Percentiles rank a stretch among this genome's conserved stretches.
Conservation (phyloP, 345 rosid species). For the Eucalyptus dawsonii region DNA sequence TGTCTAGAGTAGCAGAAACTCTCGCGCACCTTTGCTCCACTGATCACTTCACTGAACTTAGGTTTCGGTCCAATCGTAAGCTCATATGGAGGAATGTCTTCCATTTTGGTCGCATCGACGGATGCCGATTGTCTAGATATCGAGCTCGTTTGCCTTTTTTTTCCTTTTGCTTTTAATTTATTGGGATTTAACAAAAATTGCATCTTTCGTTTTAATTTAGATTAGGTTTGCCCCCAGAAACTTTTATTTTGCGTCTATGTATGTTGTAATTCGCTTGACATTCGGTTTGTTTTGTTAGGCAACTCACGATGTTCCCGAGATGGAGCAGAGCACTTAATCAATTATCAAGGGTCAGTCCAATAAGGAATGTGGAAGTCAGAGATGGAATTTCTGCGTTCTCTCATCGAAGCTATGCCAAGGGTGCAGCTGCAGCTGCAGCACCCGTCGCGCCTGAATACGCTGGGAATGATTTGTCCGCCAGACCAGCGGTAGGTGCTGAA, state of each 20-base stretch:
- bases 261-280: neutral
- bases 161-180: neutral
- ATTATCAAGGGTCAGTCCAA: constrained; percentile 22
- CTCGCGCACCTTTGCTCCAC: neutral
- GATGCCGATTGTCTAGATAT: neutral
- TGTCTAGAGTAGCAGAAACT: neutral
- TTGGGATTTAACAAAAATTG: neutral
- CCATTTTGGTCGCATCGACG: neutral
- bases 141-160: neutral
- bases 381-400: constrained; percentile 6
- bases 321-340: constrained; percentile 29
- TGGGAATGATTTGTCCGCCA: constrained; percentile 10
- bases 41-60: neutral
- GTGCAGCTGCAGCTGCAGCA: constrained; percentile 18
- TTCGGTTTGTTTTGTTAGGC: neutral
- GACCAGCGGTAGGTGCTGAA: constrained; percentile 19
- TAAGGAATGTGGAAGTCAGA: constrained; percentile 1
- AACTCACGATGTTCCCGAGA: constrained; percentile 37
- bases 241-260: neutral
- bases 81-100: neutral
- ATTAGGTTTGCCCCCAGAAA: neutral
- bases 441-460: constrained; percentile 12
- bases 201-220: neutral
- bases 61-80: neutral
- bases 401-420: constrained; percentile 25